Percentiles rank a stretch among this genome's conserved stretches.
Evolutionary conservation across 306 rosid species (phyloP).

Genomic region (Cucumis sativus): DNA sequence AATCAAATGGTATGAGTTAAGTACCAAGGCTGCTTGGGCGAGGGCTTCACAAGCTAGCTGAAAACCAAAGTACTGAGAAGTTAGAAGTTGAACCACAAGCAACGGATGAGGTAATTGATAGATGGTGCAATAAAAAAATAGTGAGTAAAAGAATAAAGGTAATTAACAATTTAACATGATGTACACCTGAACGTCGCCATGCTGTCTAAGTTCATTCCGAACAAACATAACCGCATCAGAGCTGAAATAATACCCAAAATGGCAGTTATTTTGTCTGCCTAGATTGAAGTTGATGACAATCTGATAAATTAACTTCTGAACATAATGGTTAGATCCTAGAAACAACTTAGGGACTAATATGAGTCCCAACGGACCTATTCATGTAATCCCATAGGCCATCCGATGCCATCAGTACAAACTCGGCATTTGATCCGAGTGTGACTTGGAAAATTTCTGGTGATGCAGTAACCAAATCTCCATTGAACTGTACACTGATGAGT

Average conservation of each 20-base stretch:
- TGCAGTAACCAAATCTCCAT: conserved; percentile 67
- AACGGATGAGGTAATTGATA: background rate
- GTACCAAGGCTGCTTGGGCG: conserved; percentile 78
- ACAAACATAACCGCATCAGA: conserved; percentile 76
- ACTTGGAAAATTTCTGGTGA: conserved; percentile 74
- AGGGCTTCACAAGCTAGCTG: conserved; percentile 90
- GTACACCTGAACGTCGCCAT: conserved; percentile 84
- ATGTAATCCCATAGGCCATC: conserved; percentile 99
- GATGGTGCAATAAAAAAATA: background rate
- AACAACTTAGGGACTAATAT: conserved; percentile 4
- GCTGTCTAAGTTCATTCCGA: conserved; percentile 62
- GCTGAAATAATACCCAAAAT: conserved; percentile 44
- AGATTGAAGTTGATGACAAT: background rate
- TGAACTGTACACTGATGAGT: conserved; percentile 59
- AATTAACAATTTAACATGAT: background rate
- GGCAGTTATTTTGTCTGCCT: background rate
- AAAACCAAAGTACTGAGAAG: conserved; percentile 7
- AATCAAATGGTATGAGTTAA: background rate
- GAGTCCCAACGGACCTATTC: conserved; percentile 39
- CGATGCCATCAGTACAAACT: conserved; percentile 77
- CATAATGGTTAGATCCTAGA: background rate
- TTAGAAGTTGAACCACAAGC: background rate
- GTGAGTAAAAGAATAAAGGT: background rate
- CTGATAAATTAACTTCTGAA: background rate
- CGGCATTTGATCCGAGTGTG: conserved; percentile 59